Percentiles rank a stretch among this genome's conserved stretches.
Conservation (phyloP, 169 alveolate genomes). For the Eimeria necatrix region DNA sequence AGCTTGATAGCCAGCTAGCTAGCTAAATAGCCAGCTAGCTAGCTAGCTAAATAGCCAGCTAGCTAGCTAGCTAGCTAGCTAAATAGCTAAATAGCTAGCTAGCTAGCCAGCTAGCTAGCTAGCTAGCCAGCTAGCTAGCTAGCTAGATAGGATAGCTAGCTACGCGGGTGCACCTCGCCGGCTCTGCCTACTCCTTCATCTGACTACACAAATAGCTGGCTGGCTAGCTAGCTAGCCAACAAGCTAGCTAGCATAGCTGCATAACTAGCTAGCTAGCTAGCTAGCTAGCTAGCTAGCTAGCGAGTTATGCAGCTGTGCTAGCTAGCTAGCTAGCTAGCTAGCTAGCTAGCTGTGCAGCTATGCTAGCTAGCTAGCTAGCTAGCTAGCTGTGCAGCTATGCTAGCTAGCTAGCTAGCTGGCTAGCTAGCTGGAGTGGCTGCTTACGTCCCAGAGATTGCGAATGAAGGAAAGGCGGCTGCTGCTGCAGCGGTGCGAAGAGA, state of each 20-base stretch:
- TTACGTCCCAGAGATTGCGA: conserved; percentile 7
- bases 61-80: background rate
- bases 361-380: background rate
- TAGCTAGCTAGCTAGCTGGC: background rate
- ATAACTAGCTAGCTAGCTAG: too few relatives aligned
- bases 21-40: too few relatives aligned
- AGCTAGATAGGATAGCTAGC: background rate
- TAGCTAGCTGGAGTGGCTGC: background rate
- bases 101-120: background rate
- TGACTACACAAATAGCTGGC: background rate
- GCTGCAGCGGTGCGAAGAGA: too few relatives aligned
- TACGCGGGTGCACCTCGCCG: too few relatives aligned
- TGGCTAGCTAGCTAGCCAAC: conserved; percentile 6
- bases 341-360: background rate
- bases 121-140: background rate
- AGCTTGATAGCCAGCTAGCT: too few relatives aligned
- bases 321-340: background rate
- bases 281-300: too few relatives aligned
- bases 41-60: too few relatives aligned
- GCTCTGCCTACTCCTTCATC: too few relatives aligned
- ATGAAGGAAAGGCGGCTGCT: background rate
- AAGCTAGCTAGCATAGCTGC: too few relatives aligned
- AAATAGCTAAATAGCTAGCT: background rate
- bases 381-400: background rate
- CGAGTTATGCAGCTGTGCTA: too few relatives aligned